Base-by-base conservation (phyloP, 23 red algal genomes). In the Chondrus crispus region DNA sequence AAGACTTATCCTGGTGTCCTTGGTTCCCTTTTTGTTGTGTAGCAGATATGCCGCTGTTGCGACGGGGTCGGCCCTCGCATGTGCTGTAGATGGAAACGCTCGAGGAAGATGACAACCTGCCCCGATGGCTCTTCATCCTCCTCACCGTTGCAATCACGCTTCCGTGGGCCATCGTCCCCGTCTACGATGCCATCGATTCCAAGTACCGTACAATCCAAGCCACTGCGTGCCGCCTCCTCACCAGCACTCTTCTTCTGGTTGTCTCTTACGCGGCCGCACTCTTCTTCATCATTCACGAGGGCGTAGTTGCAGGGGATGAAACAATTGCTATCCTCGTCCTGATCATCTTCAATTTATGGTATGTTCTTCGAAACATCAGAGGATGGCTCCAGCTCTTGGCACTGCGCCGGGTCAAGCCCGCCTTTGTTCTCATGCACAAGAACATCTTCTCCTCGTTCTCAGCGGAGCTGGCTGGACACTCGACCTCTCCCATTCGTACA, bases 91-190 rank as follows among this genome's bases (percentile, higher is more conserved):
- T n/a, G n/a, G n/a, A n/a, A n/a, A n/a, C n/a, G n/a, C n/a, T n/a
- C n/a, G n/a, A n/a, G n/a, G n/a, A n/a, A n/a, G n/a, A n/a, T n/a
- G n/a, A n/a, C n/a, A n/a, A n/a, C n/a, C n/a, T n/a, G n/a, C n/a
- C n/a, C n/a, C n/a, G n/a, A n/a, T n/a, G n/a, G n/a, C n/a, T n/a
- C n/a, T n/a, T n/a, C n/a, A n/a, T n/a, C n/a, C n/a, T n/a, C n/a
- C n/a, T n/a, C n/a, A n/a, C n/a, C n/a, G n/a, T n/a, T n/a, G n/a
- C n/a, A n/a, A n/a, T n/a, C n/a, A 54, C 79, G 8, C 79, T 83
- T 5, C 79, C 79, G 9, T 83, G 79, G 79, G 79, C 79, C 29
- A 52, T 83, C 20, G 79, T 83, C 11, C 48, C 79, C 18, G 79
- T 83, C 2, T 83, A 52, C 48, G 79, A 62, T 35, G 29, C 79